Base-by-base conservation (phyloP, 345 rosid genomes). In the Anastatica hierochuntica region DNA sequence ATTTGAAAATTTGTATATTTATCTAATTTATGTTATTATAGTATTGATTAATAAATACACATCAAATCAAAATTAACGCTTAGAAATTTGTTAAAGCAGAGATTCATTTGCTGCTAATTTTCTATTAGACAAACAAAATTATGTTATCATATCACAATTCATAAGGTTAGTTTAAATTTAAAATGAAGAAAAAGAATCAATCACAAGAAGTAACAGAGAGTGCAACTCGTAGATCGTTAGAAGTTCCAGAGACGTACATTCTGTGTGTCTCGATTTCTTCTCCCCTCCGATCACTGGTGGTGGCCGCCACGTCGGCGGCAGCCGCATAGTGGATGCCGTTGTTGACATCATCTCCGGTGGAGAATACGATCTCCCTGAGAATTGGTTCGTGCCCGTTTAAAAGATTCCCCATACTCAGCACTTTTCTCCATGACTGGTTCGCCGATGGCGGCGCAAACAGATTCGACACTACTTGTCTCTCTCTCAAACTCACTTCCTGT, bases 381-480 rank as follows among this genome's bases (percentile, higher is more conserved):
- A 76, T 71, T 1, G 98, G 98, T 68, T 92, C 98, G 12, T 92
- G 98, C 35, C 98, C 95, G 42, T 88, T 92, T 5, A 92, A 83
- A 62, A 81, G 88, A 70, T 92, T 92, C 12, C 98, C 98, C 95
- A 88, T 88, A 69, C 98, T 92, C 47, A 88, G 53, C 56, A 88
- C 97, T 76, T 85, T 92, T 60, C 98, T 79, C 98, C 98, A 92
- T 5, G 96, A 79, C 61, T 92, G 97, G 64, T 85, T 85, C 8
- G 87, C 84, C 1, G 76, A 77, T 7, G 98, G 98, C 0, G 60
- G 84, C n/a, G 65, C 14, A 43, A 92, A 92, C 81, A 92, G 67
- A 49, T 77, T 76, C 8, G 97, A 85, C 20, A 88, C 71, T 0
- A 64, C 65, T 14, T 53, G 70, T 53, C 95, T 80, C 73, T 88